Evolutionary conservation across 1,139 yeast species (phyloP), one percentile per base, ranked within the genome.

Genomic region (Blastobotrys ciferrii): DNA sequence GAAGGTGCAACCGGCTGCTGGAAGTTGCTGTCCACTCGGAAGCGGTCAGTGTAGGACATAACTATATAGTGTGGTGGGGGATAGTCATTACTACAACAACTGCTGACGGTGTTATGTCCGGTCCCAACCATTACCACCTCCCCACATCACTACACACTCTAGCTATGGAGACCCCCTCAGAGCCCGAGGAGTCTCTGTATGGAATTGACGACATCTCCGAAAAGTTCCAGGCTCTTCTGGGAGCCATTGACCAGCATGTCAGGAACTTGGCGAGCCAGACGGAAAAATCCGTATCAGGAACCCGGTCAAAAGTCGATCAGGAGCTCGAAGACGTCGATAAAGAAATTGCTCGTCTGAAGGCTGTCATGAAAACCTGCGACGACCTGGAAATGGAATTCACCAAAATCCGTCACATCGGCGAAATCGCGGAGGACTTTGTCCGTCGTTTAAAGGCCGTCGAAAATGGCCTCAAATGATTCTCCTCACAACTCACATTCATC

Each of bases 361-460:
- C 52, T 1, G 52, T 85, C 13, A 53, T 82, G 17, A 57, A 59
- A 4, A 67, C 75, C 37, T 84, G 91, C 56, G 76, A 76, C 37
- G 75, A 73, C 13, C 59, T 87, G 18, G 87, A 84, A 56, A 61
- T 66, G 51, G 86, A 84, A 55, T 81, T 86, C 53, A 72, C 78
- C 61, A 85, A 84, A 65, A 62, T 87, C 48, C 82, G 83, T 52
- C 95, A 86, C 60, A 71, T 87, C 44, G 73, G 71, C 35, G 57
- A 66, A 47, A 82, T 84, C 38, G 73, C 70, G 6, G 53, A 57
- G 14, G 80, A 73, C 43, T 76, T 76, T 54, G 63, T 61, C 18
- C 52, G 51, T 2, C 60, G 80, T 39, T 57, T 75, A 12, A 30
- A 46, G 20, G 55, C 51, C n/a, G 12, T 57, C 30, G 60, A 57